phyloP scores from a whole-genome alignment of 73 alveolate species.

The Paramecium sonneborni region DNA sequence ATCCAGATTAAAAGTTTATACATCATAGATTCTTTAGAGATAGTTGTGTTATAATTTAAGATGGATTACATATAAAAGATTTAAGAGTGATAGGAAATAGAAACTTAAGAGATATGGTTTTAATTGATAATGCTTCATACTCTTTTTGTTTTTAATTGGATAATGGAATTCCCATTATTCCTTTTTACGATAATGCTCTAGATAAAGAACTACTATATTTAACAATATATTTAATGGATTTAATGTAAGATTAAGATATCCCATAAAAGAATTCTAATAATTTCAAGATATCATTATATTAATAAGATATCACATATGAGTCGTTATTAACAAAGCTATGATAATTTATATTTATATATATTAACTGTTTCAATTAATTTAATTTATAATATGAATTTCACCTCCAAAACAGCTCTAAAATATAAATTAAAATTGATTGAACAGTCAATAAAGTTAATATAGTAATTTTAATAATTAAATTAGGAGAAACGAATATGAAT shows the following conservation, averaged over 20 bases:
- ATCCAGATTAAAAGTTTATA: conserved; percentile 87
- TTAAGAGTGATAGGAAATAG: conserved; percentile 88
- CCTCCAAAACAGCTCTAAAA: neutral
- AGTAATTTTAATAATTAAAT: neutral
- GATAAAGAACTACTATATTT: conserved; percentile 86
- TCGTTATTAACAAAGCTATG: neutral
- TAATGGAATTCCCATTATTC: conserved; percentile 88
- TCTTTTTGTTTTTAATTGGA: conserved; percentile 89
- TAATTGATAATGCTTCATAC: conserved; percentile 94
- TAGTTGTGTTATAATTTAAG: conserved; percentile 87
- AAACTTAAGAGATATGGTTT: conserved; percentile 83
- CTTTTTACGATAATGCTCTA: conserved; percentile 77
- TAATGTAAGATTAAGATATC: neutral
- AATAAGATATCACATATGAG: neutral
- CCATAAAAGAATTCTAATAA: neutral
- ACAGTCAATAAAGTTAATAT: too few relatives aligned
- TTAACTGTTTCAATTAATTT: conserved; percentile 33
- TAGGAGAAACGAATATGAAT: neutral
- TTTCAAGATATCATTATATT: neutral
- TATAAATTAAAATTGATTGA: neutral
- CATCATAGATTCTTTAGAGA: conserved; percentile 91
- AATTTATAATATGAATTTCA: neutral
- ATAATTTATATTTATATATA: neutral
- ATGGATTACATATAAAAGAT: conserved; percentile 94
- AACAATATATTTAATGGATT: conserved; percentile 69